phyloP scores from a whole-genome alignment of 768 basidiomycete genomes.

The Leccinum disarticulatum region DNA sequence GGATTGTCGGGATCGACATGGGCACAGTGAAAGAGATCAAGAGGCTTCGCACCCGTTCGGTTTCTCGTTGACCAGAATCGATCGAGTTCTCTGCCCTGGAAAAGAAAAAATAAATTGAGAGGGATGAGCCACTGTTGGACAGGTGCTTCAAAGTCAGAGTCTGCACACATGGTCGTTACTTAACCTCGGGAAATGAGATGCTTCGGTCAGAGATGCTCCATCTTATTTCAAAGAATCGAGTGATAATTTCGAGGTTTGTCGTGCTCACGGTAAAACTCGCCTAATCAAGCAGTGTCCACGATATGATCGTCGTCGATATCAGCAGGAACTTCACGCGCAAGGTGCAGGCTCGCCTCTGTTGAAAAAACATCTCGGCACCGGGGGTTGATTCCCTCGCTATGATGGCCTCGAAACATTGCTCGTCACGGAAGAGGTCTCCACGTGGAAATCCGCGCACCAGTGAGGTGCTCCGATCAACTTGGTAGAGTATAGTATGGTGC shows the following conservation, averaged over 20 bases:
- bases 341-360: constrained; percentile 43
- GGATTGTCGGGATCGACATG: constrained; percentile 39
- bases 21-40: constrained; percentile 60
- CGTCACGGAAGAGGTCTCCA: too few relatives aligned
- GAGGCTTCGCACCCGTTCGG: constrained; percentile 54
- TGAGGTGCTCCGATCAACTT: not conserved
- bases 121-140: not conserved
- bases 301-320: not conserved
- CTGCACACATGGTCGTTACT: not conserved
- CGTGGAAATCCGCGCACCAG: not conserved
- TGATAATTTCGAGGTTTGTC: constrained; percentile 50
- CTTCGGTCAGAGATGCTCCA: not conserved
- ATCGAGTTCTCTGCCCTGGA: constrained; percentile 41
- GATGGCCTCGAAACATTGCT: too few relatives aligned
- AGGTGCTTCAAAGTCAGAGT: not conserved
- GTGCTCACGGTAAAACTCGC: constrained; percentile 57
- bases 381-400: constrained; percentile 45
- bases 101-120: not conserved
- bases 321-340: not conserved
- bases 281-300: constrained; percentile 23
- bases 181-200: not conserved
- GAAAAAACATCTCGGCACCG: constrained; percentile 46
- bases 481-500: not conserved
- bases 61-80: constrained; percentile 33
- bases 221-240: constrained; percentile 44